A percentile compares a stretch with the other conserved stretches of the same genome.
Conservation (phyloP, 2,329 filamentous ascomycete genomes). For the Fusarium sterilihyphosum region DNA sequence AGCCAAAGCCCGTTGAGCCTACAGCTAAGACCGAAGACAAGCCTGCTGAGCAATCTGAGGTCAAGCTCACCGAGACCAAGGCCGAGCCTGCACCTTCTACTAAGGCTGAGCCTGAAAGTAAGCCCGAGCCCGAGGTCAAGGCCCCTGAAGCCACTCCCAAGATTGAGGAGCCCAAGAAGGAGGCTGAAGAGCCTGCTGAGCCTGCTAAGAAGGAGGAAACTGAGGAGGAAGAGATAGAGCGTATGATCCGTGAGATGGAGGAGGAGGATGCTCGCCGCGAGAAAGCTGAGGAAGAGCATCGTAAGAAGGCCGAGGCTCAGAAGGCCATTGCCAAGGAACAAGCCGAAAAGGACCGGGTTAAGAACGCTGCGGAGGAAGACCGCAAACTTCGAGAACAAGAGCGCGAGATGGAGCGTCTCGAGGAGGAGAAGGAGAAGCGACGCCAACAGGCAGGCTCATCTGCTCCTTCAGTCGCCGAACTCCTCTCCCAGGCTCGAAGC, state of each 20-base stretch:
- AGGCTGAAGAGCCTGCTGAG: constrained; percentile 41
- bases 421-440: constrained; percentile 74
- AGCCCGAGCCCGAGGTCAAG: constrained; percentile 45
- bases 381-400: constrained; percentile 77
- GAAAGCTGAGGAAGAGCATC: constrained; percentile 49
- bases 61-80: constrained; percentile 23
- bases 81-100: constrained; percentile 28
- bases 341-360: constrained; percentile 55
- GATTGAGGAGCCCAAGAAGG: constrained; percentile 42
- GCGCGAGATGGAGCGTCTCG: constrained; percentile 75
- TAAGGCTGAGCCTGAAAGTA: constrained; percentile 38
- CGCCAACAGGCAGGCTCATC: constrained; percentile 58
- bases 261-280: constrained; percentile 42
- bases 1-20: constrained; percentile 38
- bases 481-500: constrained; percentile 53
- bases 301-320: constrained; percentile 59
- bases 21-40: constrained; percentile 49
- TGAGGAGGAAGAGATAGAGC: constrained; percentile 67
- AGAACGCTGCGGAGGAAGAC: constrained; percentile 66
- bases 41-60: constrained; percentile 12
- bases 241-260: constrained; percentile 71
- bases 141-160: constrained; percentile 39
- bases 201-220: constrained; percentile 49
- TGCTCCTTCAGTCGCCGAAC: constrained; percentile 61
- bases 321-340: constrained; percentile 60